A percentile compares a stretch with the other conserved stretches of the same genome.
phyloP scores from a whole-genome alignment of 2,329 filamentous ascomycete species.

The Elsinoe batatas region DNA sequence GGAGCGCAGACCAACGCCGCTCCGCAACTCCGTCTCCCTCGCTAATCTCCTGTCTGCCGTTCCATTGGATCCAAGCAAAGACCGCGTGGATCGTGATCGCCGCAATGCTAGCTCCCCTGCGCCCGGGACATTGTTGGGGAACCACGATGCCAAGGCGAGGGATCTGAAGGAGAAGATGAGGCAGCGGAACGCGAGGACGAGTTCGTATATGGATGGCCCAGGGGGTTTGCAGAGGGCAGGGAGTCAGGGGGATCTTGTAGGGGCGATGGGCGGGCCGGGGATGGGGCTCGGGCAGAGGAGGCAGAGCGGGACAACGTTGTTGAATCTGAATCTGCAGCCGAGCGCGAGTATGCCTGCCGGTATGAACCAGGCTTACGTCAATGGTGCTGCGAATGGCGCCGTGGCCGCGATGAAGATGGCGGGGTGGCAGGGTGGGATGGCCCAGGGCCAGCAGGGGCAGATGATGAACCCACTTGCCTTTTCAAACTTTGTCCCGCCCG shows the following conservation, averaged over 20 bases:
- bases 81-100: slow-evolving; percentile 31
- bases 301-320: neutral
- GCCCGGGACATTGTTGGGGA: slow-evolving; percentile 33
- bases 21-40: slow-evolving; percentile 44
- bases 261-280: neutral
- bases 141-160: slow-evolving; percentile 21
- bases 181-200: neutral
- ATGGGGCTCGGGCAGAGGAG: neutral
- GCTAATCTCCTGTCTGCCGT: slow-evolving; percentile 52
- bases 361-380: neutral
- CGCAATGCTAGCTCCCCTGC: slow-evolving; percentile 27
- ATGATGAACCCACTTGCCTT: slow-evolving; percentile 5
- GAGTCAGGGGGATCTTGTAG: neutral
- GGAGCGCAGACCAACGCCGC: slow-evolving; percentile 29
- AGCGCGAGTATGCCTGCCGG: neutral
- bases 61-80: slow-evolving; percentile 31
- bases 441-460: slow-evolving; percentile 15
- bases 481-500: slow-evolving; percentile 2
- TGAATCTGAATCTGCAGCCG: neutral
- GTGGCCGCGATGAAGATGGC: slow-evolving; percentile 13
- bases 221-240: neutral
- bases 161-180: slow-evolving; percentile 22
- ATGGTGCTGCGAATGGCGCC: neutral
- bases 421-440: slow-evolving; percentile 15
- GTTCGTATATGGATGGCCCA: neutral